Evolutionary conservation across 192 early-diverging fungal genomes (phyloP).

Genomic region (Spizellomyces punctatus): DNA sequence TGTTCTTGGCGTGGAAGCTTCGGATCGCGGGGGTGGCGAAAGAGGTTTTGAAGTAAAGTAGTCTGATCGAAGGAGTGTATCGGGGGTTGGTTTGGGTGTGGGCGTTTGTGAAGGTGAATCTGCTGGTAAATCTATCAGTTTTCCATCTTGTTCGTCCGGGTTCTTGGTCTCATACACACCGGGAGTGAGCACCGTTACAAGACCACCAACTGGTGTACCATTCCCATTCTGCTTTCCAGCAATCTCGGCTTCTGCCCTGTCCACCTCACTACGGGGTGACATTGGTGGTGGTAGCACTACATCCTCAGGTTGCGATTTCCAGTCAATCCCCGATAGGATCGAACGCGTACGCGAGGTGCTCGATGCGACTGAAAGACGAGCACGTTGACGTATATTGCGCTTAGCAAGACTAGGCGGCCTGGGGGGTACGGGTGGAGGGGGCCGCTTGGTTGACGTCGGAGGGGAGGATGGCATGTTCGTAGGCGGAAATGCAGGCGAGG

Average conservation of each 20-base stretch:
- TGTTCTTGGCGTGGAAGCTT: background rate
- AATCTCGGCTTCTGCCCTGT: background rate
- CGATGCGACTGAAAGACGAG: constrained; percentile 21
- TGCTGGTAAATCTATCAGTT: background rate
- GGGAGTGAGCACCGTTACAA: background rate
- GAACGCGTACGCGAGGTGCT: background rate
- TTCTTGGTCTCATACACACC: background rate
- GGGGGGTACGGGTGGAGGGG: constrained; percentile 23
- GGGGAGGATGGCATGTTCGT: no score
- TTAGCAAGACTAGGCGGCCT: constrained; percentile 20
- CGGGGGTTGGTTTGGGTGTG: no score
- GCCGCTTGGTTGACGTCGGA: background rate
- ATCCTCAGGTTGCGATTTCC: no score
- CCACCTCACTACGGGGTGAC: no score
- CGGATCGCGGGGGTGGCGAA: background rate
- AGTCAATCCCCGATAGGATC: no score
- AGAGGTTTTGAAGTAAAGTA: no score
- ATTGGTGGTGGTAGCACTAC: no score
- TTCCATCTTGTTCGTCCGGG: no score
- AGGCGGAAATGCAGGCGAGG: no score
- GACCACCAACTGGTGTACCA: background rate
- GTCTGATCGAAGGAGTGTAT: no score
- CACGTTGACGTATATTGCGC: constrained; percentile 13
- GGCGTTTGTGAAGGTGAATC: background rate
- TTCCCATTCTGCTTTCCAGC: background rate